Base-by-base conservation (phyloP, 1,284 basidiomycete genomes). In the Tylopilus sp. region DNA sequence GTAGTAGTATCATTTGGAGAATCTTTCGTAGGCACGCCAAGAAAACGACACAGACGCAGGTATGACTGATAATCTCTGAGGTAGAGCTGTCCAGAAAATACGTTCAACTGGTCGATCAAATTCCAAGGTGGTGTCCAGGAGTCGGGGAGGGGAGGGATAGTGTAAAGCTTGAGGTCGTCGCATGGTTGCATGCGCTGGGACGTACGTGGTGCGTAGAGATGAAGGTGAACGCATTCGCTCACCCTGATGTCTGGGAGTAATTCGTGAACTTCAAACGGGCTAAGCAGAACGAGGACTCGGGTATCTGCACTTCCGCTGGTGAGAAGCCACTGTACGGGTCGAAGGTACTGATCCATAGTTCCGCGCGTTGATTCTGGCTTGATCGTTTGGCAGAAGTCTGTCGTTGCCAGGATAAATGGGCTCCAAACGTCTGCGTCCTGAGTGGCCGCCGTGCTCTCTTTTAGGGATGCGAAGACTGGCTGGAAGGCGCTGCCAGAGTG, bases 261-360 rank as follows among this genome's bases (percentile, higher is more conserved):
- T 13, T 8, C 12, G 12, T 36, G 36, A 13, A 36, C 36, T 36
- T 36, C 36, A 36, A 36, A 36, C 4, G 81, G 70, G 8, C 66
- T 69, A 76, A 81, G 9, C 36, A 36, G 36, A 36, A 36, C 36
- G 36, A 36, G 36, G 9, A 36, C 36, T 36, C 12, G 36, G 36
- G 8, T 36, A 13, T 36, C 24, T 19, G 26, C 56, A 32, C 36
- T 36, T 36, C 33, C 60, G 13, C 61, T 47, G 1, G 81, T 78
- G 26, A 82, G 57, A 56, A 85, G 73, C 84, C 84, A 83, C 52
- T 81, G 76, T n/a, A 83, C 76, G 0, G 81, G 79, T 22, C 81
- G 79, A 26, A 81, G 66, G 58, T 80, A 83, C 44, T 81, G 79
- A 47, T 68, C 36, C 36, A 36, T 36, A 36, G 36, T 36, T 8